Percentiles rank a stretch among this genome's conserved stretches.
Conservation (phyloP, 1,284 basidiomycete genomes). For the Rhodotorula sp. region DNA sequence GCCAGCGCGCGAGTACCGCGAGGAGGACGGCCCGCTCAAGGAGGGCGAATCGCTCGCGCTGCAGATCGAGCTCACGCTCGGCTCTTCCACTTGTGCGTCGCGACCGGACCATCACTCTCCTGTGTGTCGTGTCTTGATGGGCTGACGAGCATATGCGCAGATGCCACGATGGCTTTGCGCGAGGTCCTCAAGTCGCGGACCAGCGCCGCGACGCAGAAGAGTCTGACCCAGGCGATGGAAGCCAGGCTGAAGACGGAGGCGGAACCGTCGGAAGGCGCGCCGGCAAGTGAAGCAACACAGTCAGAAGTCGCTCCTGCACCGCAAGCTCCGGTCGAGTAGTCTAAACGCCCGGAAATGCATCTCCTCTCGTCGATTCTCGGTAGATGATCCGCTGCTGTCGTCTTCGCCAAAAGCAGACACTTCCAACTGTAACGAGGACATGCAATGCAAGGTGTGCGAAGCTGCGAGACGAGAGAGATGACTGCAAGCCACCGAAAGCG, state of each 20-base stretch:
- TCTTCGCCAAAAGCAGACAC: too few relatives aligned
- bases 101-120: too few relatives aligned
- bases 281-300: too few relatives aligned
- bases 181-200: constrained; percentile 71
- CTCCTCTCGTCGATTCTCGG: too few relatives aligned
- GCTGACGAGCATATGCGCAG: not conserved
- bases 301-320: too few relatives aligned
- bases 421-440: too few relatives aligned
- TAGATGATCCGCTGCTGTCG: too few relatives aligned
- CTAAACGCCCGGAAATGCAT: too few relatives aligned
- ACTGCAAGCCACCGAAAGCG: too few relatives aligned
- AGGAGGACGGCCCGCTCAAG: constrained; percentile 11
- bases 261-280: not conserved
- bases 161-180: constrained; percentile 87
- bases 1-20: constrained; percentile 52
- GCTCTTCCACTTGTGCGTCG: constrained; percentile 70
- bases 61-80: constrained; percentile 73
- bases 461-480: too few relatives aligned
- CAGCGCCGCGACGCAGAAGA: constrained; percentile 78
- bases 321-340: too few relatives aligned
- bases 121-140: not conserved
- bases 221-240: constrained; percentile 72
- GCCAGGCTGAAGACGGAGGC: constrained; percentile 51
- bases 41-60: constrained; percentile 68
- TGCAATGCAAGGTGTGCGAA: too few relatives aligned